Conservation (phyloP, 2,329 filamentous ascomycete species). For the Xylaria sp. region DNA sequence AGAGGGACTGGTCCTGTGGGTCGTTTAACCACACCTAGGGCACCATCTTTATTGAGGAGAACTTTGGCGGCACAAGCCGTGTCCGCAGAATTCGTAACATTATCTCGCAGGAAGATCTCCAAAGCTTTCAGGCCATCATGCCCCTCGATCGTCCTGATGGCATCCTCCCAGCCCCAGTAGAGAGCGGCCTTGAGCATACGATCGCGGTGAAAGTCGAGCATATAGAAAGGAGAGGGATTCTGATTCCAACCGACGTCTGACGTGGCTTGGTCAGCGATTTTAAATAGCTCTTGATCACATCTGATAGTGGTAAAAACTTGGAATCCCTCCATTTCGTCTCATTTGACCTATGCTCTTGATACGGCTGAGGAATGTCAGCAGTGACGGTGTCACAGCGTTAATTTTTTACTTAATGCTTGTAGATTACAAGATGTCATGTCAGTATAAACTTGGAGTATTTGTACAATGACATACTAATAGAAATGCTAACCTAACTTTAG, state of each 20-base stretch:
- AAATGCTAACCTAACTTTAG: not conserved
- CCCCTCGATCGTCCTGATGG: constrained; percentile 58
- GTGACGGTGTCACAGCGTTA: not conserved
- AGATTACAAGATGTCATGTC: too few relatives aligned
- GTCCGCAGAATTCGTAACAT: constrained; percentile 45
- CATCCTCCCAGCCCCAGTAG: constrained; percentile 66
- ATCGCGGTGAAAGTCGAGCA: constrained; percentile 81
- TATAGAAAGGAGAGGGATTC: constrained; percentile 75
- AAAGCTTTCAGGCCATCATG: constrained; percentile 58
- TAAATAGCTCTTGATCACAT: constrained; percentile 70
- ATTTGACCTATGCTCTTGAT: constrained; percentile 45
- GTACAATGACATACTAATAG: not conserved
- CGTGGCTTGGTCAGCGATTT: constrained; percentile 53
- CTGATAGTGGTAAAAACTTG: constrained; percentile 77
- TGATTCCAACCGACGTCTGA: constrained; percentile 64
- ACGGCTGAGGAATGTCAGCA: not conserved
- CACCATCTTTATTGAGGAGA: constrained; percentile 62
- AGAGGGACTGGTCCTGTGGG: constrained; percentile 39
- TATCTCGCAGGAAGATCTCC: constrained; percentile 51
- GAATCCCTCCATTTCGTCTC: constrained; percentile 56
- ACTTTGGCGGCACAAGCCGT: constrained; percentile 64
- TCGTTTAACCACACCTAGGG: constrained; percentile 57
- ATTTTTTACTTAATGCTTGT: too few relatives aligned
- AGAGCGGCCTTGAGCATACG: constrained; percentile 74
- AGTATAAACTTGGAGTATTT: not conserved